Percentiles rank a stretch among this genome's conserved stretches.
These are phyloP conservation scores for Cytospora mali DNA, from an alignment of 2,329 filamentous ascomycete species.

Conservation along the genomic window DNA sequence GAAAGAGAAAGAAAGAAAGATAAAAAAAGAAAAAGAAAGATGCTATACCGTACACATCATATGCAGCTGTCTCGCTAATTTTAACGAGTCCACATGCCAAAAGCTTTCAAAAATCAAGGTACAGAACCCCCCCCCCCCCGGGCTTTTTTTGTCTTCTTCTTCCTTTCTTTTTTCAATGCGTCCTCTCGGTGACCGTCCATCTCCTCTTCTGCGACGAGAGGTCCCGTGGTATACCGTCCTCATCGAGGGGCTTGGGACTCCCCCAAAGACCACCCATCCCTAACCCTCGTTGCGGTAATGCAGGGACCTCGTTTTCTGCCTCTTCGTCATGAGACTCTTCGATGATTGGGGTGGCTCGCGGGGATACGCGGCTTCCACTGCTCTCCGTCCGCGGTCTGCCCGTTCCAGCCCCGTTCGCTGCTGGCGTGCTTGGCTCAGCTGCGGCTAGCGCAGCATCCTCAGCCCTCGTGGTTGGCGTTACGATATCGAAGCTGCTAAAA, in stretches of 20 bases:
- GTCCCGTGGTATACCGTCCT: conserved; percentile 51
- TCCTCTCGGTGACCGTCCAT: conserved; percentile 58
- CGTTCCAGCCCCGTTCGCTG: background rate
- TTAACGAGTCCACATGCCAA: background rate
- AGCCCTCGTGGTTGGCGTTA: conserved; percentile 31
- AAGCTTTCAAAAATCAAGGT: background rate
- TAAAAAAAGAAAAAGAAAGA: background rate
- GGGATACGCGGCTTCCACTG: conserved; percentile 17
- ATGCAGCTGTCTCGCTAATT: conserved; percentile 14
- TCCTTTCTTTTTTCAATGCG: too few relatives aligned
- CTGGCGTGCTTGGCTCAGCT: conserved; percentile 19
- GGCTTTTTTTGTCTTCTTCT: too few relatives aligned
- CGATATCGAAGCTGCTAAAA: conserved; percentile 42
- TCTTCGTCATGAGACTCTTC: conserved; percentile 32
- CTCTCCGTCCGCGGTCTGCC: background rate
- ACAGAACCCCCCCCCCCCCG: too few relatives aligned
- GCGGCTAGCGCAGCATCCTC: conserved; percentile 1
- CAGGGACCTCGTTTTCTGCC: conserved; percentile 35
- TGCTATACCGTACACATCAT: conserved; percentile 15
- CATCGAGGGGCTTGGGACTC: conserved; percentile 45
- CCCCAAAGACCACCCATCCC: conserved; percentile 50
- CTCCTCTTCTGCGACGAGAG: conserved; percentile 52
- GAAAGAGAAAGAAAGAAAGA: background rate
- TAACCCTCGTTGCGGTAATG: conserved; percentile 41
- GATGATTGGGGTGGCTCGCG: conserved; percentile 26